Conservation (phyloP, 2,329 filamentous ascomycete genomes). For the Dothiorella sarmentorum region DNA sequence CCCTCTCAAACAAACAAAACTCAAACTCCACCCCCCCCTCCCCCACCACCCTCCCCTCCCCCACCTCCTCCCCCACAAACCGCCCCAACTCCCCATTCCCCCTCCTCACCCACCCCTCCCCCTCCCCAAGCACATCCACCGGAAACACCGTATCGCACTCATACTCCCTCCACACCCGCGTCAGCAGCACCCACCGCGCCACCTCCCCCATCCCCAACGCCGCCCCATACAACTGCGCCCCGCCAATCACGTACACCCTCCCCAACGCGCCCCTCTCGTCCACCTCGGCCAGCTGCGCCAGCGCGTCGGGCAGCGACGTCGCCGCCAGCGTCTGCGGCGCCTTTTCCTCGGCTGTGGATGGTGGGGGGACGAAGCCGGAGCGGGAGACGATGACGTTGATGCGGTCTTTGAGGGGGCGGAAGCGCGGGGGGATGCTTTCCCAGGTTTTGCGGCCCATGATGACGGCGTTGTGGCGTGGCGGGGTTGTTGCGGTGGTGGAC, state of each 20-base stretch:
- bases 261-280: conserved; percentile 39
- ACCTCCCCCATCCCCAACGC: conserved; percentile 60
- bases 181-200: conserved; percentile 65
- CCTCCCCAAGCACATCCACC: conserved; percentile 49
- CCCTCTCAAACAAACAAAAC: conserved; percentile 63
- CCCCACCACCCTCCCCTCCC: conserved; percentile 47
- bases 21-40: conserved; percentile 63
- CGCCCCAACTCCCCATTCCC: conserved; percentile 53
- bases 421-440: conserved; percentile 77
- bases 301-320: neutral
- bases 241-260: conserved; percentile 83
- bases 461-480: conserved; percentile 59
- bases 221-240: conserved; percentile 76
- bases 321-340: neutral
- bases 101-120: conserved; percentile 53
- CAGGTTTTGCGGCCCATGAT: conserved; percentile 98
- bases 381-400: conserved; percentile 79
- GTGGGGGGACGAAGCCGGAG: too few species aligned
- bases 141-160: conserved; percentile 76
- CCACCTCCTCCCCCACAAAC: conserved; percentile 65
- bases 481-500: conserved; percentile 25
- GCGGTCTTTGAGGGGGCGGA: conserved; percentile 74
- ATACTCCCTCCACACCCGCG: conserved; percentile 64
- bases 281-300: neutral
- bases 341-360: too few species aligned